Percentiles rank a stretch among this genome's conserved stretches.
Evolutionary conservation across 192 early-diverging fungal species (phyloP).

Genomic region (Powellomyces hirtus): DNA sequence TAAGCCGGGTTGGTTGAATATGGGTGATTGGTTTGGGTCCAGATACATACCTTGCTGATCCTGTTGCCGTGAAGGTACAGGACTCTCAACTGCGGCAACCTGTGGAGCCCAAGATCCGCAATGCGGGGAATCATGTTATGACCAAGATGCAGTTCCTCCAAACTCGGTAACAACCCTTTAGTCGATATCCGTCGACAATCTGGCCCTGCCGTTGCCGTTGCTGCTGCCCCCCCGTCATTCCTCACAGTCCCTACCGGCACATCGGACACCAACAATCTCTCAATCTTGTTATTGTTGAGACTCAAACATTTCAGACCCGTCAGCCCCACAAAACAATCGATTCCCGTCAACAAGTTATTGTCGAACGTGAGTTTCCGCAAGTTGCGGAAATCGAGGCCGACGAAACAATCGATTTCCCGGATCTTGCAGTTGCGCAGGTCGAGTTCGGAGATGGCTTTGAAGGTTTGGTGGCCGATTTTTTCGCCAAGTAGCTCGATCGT

Average conservation of each 20-base stretch:
- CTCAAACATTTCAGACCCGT: constrained; percentile 42
- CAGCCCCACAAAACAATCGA: constrained; percentile 49
- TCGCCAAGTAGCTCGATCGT: constrained; percentile 59
- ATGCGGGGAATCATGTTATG: constrained; percentile 52
- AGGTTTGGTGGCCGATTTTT: constrained; percentile 57
- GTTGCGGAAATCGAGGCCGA: constrained; percentile 47
- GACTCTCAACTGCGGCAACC: constrained; percentile 47
- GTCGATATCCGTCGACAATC: constrained; percentile 1
- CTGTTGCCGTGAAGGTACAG: constrained; percentile 56
- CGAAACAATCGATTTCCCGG: constrained; percentile 58
- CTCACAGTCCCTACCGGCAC: too few relatives aligned
- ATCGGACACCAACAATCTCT: constrained; percentile 45
- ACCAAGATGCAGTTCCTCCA: constrained; percentile 60
- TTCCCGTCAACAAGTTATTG: constrained; percentile 50
- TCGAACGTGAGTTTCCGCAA: constrained; percentile 58
- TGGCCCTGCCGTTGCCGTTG: background rate
- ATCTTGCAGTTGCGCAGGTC: constrained; percentile 65
- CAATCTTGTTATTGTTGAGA: constrained; percentile 55
- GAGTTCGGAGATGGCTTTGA: constrained; percentile 56
- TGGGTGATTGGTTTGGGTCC: background rate
- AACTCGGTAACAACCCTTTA: constrained; percentile 34
- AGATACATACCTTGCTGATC: constrained; percentile 47
- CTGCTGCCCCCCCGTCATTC: background rate
- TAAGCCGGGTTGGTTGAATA: background rate
- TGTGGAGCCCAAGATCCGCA: constrained; percentile 49